Percentiles rank a stretch among this genome's conserved stretches.
phyloP scores from a whole-genome alignment of 192 early-diverging fungal genomes.

The Chytriomyces confervae region DNA sequence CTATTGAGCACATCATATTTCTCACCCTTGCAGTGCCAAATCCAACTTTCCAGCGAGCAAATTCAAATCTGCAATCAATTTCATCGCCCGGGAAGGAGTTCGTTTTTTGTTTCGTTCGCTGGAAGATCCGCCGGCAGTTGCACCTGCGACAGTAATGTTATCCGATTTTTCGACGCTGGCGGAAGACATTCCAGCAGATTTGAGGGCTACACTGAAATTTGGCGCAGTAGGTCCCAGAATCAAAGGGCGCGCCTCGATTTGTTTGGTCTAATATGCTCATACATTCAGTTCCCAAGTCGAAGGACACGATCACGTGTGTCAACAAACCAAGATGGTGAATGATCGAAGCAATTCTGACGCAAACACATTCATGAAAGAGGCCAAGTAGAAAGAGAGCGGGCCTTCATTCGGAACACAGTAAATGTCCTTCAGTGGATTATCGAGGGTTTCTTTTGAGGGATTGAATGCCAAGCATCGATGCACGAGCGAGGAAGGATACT shows the following conservation, averaged over 20 bases:
- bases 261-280: conserved; percentile 37
- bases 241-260: conserved; percentile 64
- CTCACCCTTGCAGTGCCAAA: conserved; percentile 51
- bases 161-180: not conserved
- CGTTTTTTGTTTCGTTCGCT: conserved; percentile 50
- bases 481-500: conserved; percentile 73
- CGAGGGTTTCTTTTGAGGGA: conserved; percentile 75
- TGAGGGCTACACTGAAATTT: conserved; percentile 7
- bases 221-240: conserved; percentile 55
- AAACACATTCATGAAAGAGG: conserved; percentile 79
- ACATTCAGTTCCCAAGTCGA: not conserved
- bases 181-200: not conserved
- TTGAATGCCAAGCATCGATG: conserved; percentile 83
- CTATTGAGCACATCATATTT: conserved; percentile 55
- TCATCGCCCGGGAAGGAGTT: conserved; percentile 73
- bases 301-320: not conserved
- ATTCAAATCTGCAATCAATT: conserved; percentile 77
- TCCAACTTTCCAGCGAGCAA: conserved; percentile 75
- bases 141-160: conserved; percentile 16
- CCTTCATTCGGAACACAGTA: conserved; percentile 84
- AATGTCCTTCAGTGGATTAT: conserved; percentile 57
- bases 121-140: not conserved
- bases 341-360: conserved; percentile 72
- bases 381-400: conserved; percentile 73
- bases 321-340: conserved; percentile 70